Conservation (phyloP, 2,329 filamentous ascomycete species). For the Aspergillus costaricaensis region DNA sequence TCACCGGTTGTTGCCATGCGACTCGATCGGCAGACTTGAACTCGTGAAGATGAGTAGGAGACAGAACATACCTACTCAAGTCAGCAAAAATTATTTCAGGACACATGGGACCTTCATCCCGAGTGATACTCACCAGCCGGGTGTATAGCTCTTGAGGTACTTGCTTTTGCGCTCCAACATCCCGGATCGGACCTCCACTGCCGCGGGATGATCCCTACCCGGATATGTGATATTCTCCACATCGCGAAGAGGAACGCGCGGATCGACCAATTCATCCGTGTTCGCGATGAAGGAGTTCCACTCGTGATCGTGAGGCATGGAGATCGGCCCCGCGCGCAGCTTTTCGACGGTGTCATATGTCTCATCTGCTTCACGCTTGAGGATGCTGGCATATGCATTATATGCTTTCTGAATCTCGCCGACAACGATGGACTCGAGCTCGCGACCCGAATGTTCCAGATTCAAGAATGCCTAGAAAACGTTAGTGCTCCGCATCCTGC, state of each 20-base stretch:
- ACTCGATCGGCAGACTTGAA: conserved; percentile 98
- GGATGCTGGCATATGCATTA: conserved; percentile 85
- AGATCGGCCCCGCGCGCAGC: conserved; percentile 78
- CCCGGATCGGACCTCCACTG: conserved; percentile 81
- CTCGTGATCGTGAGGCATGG: conserved; percentile 93
- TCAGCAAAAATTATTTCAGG: conserved; percentile 12
- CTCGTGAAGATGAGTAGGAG: conserved; percentile 94
- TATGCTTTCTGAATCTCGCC: conserved; percentile 98
- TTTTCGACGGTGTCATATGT: conserved; percentile 76
- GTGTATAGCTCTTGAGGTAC: conserved; percentile 95
- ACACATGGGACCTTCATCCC: neutral
- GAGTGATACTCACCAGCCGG: conserved; percentile 72
- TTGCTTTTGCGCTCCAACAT: conserved; percentile 98
- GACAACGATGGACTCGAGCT: conserved; percentile 94
- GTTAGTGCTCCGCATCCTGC: conserved; percentile 23
- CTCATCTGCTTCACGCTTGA: conserved; percentile 87
- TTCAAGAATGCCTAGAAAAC: conserved; percentile 79
- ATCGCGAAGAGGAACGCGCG: conserved; percentile 73
- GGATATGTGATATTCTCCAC: conserved; percentile 86
- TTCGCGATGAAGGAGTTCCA: conserved; percentile 80
- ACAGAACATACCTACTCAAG: conserved; percentile 78
- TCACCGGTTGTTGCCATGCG: conserved; percentile 77
- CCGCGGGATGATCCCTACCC: conserved; percentile 81
- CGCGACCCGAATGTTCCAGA: conserved; percentile 87
- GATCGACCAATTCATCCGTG: conserved; percentile 85